Conservation (phyloP, 257 asterid genomes). For the Solanum piurae region DNA sequence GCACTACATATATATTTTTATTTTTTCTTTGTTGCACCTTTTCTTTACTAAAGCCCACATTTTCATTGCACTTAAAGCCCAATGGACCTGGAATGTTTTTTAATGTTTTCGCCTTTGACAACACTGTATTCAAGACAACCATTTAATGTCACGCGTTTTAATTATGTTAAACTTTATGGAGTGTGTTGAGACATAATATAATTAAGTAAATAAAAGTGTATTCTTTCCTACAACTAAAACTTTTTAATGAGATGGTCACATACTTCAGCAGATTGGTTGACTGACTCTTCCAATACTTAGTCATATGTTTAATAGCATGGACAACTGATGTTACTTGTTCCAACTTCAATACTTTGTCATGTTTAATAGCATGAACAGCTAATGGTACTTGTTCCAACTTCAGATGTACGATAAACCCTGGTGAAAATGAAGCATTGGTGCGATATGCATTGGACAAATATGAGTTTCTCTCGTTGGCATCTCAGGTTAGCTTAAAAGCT, state of each 20-base stretch:
- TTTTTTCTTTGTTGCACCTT: neutral
- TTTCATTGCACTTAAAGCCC: neutral
- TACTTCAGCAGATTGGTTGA: neutral
- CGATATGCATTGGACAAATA: conserved; percentile 86
- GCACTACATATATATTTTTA: neutral
- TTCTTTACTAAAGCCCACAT: neutral
- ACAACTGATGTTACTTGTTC: neutral
- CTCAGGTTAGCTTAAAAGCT: conserved; percentile 55
- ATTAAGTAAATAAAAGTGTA: neutral
- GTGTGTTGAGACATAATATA: neutral
- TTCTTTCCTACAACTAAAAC: neutral
- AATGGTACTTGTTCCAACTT: conserved; percentile 3
- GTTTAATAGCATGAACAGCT: neutral
- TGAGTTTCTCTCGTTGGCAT: conserved; percentile 71
- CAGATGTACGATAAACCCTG: conserved; percentile 97
- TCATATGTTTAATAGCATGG: neutral
- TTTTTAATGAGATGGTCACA: neutral
- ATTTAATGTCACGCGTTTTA: neutral
- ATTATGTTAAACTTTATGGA: neutral
- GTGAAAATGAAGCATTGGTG: conserved; percentile 93
- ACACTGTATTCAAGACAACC: neutral
- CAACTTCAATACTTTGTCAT: conserved; percentile 18
- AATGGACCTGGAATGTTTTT: neutral
- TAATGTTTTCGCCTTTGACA: neutral
- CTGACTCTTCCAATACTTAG: neutral